Evolutionary conservation across 306 rosid genomes (phyloP).

Genomic region (Trichosanthes cucumerina): DNA sequence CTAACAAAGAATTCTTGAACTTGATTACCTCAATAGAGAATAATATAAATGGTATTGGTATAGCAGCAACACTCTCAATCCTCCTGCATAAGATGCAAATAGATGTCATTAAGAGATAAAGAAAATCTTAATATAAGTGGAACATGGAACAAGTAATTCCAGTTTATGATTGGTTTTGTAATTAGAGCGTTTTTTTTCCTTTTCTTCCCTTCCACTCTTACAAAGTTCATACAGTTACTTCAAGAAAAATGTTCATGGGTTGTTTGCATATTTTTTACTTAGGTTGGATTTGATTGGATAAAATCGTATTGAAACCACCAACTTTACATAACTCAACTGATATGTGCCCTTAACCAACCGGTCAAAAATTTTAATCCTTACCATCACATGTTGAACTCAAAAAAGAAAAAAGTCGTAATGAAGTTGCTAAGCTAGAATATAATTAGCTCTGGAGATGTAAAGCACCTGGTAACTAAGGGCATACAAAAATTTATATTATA

Average conservation of each 20-base stretch:
- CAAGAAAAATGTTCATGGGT: not conserved
- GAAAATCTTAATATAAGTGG: not conserved
- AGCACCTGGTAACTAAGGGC: not conserved
- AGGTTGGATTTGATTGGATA: not conserved
- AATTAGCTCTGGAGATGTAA: not conserved
- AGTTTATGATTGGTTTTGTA: not conserved
- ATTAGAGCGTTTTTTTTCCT: not conserved
- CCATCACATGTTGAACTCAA: too few relatives aligned
- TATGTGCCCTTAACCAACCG: too few relatives aligned
- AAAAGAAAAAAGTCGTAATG: too few relatives aligned
- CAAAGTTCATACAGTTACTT: not conserved
- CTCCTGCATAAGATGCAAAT: conserved; percentile 7
- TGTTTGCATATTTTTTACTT: not conserved
- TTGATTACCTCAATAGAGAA: conserved; percentile 5
- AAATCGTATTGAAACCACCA: not conserved
- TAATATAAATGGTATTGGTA: not conserved
- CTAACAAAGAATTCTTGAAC: not conserved
- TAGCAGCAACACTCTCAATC: conserved; percentile 7
- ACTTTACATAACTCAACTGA: too few relatives aligned
- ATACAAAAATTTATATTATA: not conserved
- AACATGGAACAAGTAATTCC: not conserved
- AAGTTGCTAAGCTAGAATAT: not conserved
- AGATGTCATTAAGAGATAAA: not conserved
- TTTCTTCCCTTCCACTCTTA: not conserved
- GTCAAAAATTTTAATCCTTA: too few relatives aligned